Percentiles rank a stretch among this genome's conserved stretches.
Evolutionary conservation across 306 rosid species (phyloP).

Genomic region (Prunus fruticosa): DNA sequence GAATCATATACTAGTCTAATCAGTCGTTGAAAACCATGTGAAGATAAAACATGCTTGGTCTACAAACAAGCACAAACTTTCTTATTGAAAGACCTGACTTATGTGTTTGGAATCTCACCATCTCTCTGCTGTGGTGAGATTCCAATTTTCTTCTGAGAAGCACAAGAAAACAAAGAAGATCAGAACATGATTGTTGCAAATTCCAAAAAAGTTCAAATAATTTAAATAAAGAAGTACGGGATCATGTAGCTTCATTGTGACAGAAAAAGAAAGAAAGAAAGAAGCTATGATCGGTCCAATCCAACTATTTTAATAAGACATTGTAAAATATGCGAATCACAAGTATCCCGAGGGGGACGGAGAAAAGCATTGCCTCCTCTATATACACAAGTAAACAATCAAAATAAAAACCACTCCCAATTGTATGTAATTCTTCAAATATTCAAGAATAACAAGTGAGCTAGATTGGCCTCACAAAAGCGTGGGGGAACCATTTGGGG

Average conservation of each 20-base stretch:
- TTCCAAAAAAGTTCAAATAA: not conserved
- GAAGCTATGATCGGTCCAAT: not conserved
- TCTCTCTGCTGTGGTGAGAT: not conserved
- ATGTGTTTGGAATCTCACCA: not conserved
- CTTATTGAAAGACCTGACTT: not conserved
- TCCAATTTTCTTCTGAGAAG: not conserved
- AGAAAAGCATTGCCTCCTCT: slow-evolving; percentile 8
- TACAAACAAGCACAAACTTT: not conserved
- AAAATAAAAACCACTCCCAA: not conserved
- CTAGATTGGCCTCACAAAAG: slow-evolving; percentile 38
- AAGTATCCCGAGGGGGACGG: slow-evolving; percentile 3
- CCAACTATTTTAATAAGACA: not conserved
- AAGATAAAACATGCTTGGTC: not conserved
- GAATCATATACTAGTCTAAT: too few species aligned
- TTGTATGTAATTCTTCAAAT: not conserved
- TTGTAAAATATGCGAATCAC: not conserved
- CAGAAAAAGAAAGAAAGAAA: not conserved
- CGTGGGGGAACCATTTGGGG: slow-evolving; percentile 49
- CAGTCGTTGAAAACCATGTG: too few species aligned
- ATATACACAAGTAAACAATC: slow-evolving; percentile 10
- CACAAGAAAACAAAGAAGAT: not conserved
- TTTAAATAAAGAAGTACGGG: not conserved
- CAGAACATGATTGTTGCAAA: not conserved
- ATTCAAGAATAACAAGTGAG: slow-evolving; percentile 9
- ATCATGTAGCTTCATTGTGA: not conserved